A percentile compares a stretch with the other conserved stretches of the same genome.
Conservation (phyloP, 371 early-diverging fungal genomes). For the Actinomucor elegans region DNA sequence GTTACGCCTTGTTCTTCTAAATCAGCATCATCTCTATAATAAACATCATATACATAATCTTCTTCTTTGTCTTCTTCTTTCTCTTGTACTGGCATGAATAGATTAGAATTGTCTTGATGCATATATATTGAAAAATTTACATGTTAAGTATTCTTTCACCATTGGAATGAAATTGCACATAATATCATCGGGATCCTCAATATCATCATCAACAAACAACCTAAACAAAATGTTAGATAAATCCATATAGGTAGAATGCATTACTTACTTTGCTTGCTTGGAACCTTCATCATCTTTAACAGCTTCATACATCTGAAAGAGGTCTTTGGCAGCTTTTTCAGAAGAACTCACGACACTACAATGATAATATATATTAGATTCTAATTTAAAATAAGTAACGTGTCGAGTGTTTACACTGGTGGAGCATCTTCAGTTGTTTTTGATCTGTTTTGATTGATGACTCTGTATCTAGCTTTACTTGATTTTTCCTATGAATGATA, state of each 20-base stretch:
- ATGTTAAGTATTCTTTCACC: slow-evolving; percentile 69
- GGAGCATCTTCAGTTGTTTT: slow-evolving; percentile 23
- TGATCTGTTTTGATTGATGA: slow-evolving; percentile 56
- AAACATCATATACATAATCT: slow-evolving; percentile 63
- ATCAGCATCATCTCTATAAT: slow-evolving; percentile 53
- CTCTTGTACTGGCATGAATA: slow-evolving; percentile 24
- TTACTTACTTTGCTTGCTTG: slow-evolving; percentile 32
- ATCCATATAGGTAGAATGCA: background rate
- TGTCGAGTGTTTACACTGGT: slow-evolving; percentile 33
- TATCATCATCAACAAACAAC: slow-evolving; percentile 36
- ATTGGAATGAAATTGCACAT: slow-evolving; percentile 75
- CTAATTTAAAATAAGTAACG: too few species aligned
- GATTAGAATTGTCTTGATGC: background rate
- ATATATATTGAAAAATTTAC: slow-evolving; percentile 27
- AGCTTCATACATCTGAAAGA: slow-evolving; percentile 70
- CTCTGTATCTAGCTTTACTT: slow-evolving; percentile 58
- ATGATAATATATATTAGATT: too few species aligned
- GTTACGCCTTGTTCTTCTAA: slow-evolving; percentile 21
- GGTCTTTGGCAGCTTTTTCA: slow-evolving; percentile 38
- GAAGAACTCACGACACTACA: slow-evolving; percentile 40
- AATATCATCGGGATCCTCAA: slow-evolving; percentile 57
- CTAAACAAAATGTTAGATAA: slow-evolving; percentile 4
- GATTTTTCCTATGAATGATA: slow-evolving; percentile 40
- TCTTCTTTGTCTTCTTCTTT: slow-evolving; percentile 44
- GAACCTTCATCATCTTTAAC: slow-evolving; percentile 57